Base-by-base conservation (phyloP, 2,329 filamentous ascomycete genomes). In the Fusarium sp. region DNA sequence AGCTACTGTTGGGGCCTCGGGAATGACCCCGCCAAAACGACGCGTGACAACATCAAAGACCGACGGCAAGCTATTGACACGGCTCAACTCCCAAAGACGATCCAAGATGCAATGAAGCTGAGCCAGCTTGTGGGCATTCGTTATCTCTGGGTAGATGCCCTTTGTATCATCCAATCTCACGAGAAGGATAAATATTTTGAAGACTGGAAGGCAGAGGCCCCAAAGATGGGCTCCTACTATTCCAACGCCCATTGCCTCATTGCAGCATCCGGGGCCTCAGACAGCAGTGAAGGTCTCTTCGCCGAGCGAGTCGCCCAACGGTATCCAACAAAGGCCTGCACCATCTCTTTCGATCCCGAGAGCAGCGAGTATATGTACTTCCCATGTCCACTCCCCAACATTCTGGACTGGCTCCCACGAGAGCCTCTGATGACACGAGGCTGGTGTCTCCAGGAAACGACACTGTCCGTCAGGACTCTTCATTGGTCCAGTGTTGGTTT, bases 201-300 rank as follows among this genome's bases (percentile, higher is more conserved):
- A 14, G 50, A 56, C 29, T 56, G 50, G 50, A 56, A 22, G 18
- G 27, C 27, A 1, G 66, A 68, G 45, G 54, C 66, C 2, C 34
- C 38, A 6, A 64, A 56, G 14, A 69, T 69, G 66, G 66, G 62
- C 6, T 47, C 42, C 6, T 69, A 69, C 31, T 69, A 69, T 11
- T 37, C 62, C 18, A 64, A 62, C n/a, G 66, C 54, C 3, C 5
- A 56, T 14, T 65, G 54, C 6, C 45, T 65, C 5, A 62, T 69
- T 0, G 56, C 66, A 11, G 66, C 66, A 9, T 18, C 40, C 11
- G 54, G 31, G 2, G 54, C 62, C 6, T 45, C 47, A 16, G 62
- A 69, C n/a, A 69, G 62, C 22, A 38, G 20, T 18, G 38, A 69
- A 20, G 62, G 62, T 1, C 24, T 69, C 16, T 64, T 69, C 13